Evolutionary conservation across 192 early-diverging fungal species (phyloP), one percentile per base, ranked within the genome.

Genomic region (Chytriomyces hyalinus): DNA sequence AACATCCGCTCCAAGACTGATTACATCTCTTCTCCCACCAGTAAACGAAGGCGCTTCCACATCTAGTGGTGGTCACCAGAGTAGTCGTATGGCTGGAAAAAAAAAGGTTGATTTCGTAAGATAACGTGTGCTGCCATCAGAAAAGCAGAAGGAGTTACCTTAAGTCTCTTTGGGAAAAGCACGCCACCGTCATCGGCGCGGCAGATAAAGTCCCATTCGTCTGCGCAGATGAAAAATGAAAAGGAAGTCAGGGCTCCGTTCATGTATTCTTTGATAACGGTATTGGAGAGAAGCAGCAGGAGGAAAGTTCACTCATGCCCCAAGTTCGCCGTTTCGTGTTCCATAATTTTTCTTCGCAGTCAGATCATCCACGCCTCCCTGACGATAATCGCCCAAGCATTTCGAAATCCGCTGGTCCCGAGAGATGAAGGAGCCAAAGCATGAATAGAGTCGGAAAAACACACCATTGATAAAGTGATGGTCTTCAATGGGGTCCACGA

Each of bases 401-500:
- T 36, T 36, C 36, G 36, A 36, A 36, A 36, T 36, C 36, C 36
- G 36, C 36, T 36, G 36, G 36, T 36, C 36, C 36, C 36, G 36
- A 36, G 36, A 36, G 36, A 36, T 36, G 2, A 36, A 36, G 3
- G 36, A 36, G 36, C 36, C 36, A 36, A 36, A 36, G 36, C 36
- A 36, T 36, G 36, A 36, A 36, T 36, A 36, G 36, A 36, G 36
- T 36, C 28, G 22, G 28, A 48, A 11, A 70, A 60, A 43, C 78
- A 13, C 60, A 85, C 83, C 80, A 65, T 79, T 79, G 84, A 84
- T 85, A 79, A 80, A 82, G 68, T 78, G 81, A 28, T 82, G 82
- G 79, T 87, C 86, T 57, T 87, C 86, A 63, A 87, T 85, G 53
- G 82, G 74, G 76, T 80, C 75, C 76, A 79, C 78, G 36, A 87